Evolutionary conservation across 352 stramenopile genomes (phyloP).

Genomic region (Pythium guiyangense): DNA sequence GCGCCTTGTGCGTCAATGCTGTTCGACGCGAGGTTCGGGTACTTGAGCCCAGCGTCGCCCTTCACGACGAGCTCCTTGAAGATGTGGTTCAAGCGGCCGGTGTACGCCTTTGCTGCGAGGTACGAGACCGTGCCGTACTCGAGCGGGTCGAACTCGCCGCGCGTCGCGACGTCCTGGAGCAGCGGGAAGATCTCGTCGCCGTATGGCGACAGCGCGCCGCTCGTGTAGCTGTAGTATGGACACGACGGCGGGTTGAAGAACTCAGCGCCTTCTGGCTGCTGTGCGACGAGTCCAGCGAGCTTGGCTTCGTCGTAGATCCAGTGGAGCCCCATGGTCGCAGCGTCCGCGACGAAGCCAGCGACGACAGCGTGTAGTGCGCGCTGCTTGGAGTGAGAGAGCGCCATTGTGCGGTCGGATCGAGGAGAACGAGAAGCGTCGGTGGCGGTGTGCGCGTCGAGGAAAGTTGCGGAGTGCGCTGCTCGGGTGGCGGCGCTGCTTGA

Average conservation of each 20-base stretch:
- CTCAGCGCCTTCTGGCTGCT: constrained; percentile 18
- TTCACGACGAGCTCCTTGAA: constrained; percentile 67
- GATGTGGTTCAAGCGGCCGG: constrained; percentile 53
- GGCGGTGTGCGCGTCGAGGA: neutral
- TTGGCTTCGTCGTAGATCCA: constrained; percentile 71
- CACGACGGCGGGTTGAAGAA: constrained; percentile 58
- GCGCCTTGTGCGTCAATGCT: constrained; percentile 56
- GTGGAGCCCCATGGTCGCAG: constrained; percentile 65
- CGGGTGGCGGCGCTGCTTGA: too few relatives aligned
- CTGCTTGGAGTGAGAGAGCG: constrained; percentile 29
- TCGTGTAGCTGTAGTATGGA: constrained; percentile 60
- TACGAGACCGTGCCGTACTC: constrained; percentile 49
- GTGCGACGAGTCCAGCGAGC: constrained; percentile 17
- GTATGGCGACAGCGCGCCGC: constrained; percentile 52
- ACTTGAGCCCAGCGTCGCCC: constrained; percentile 54
- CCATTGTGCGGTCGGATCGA: constrained; percentile 5
- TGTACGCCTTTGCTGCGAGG: constrained; percentile 49
- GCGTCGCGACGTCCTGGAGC: constrained; percentile 39
- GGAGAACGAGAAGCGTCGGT: neutral
- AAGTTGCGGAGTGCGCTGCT: neutral
- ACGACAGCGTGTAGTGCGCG: constrained; percentile 42
- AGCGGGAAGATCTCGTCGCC: constrained; percentile 62
- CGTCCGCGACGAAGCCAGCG: constrained; percentile 55
- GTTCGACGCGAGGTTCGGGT: constrained; percentile 40
- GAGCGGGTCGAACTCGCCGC: constrained; percentile 35